Conservation (phyloP, 2,329 filamentous ascomycete species). For the Penicillium vulpinum region DNA sequence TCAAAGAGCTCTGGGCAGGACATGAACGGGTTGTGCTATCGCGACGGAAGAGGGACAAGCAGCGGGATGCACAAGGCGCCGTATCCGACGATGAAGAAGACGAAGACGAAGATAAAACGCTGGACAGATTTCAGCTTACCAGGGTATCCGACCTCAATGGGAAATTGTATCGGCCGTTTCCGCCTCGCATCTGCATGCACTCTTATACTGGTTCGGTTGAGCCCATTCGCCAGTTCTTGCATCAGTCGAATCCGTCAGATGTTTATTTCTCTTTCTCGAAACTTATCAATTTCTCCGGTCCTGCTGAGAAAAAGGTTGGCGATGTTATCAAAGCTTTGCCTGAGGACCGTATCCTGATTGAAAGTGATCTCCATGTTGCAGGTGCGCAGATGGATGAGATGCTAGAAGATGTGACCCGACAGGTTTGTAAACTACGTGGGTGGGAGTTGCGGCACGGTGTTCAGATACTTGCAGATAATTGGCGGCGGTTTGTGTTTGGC, state of each 20-base stretch:
- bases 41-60: conserved; percentile 48
- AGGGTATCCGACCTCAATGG: neutral
- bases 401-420: conserved; percentile 73
- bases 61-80: conserved; percentile 33
- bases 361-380: conserved; percentile 86
- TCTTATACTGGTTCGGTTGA: conserved; percentile 82
- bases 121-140: neutral
- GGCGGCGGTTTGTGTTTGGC: conserved; percentile 73
- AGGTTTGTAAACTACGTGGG: conserved; percentile 72
- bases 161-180: conserved; percentile 61
- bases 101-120: neutral
- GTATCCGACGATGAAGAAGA: conserved; percentile 24
- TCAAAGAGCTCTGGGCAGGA: conserved; percentile 60
- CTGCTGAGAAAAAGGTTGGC: conserved; percentile 56
- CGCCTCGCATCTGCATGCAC: conserved; percentile 87
- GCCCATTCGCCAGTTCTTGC: conserved; percentile 74
- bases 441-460: conserved; percentile 76
- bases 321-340: conserved; percentile 72
- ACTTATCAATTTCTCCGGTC: conserved; percentile 72
- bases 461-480: conserved; percentile 69
- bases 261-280: conserved; percentile 88
- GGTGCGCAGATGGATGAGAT: conserved; percentile 76
- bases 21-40: conserved; percentile 54
- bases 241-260: conserved; percentile 68
- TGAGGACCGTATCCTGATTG: conserved; percentile 75